Conservation (phyloP, 495 filamentous ascomycete genomes). For the Aspergillus diversus region DNA sequence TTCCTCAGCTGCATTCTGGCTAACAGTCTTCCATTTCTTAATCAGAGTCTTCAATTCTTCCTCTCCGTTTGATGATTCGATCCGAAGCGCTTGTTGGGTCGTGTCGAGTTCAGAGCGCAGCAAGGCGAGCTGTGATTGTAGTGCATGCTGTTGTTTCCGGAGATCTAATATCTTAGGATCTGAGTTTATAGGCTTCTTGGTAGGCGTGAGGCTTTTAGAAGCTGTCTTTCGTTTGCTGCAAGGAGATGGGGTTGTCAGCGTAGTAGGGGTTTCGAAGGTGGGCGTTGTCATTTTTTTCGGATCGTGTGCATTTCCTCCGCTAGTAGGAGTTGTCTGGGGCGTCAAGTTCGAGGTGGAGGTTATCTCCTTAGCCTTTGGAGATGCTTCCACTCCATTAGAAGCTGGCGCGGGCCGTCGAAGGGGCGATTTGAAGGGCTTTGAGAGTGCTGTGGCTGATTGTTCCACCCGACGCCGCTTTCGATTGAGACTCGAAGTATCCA, state of each 20-base stretch:
- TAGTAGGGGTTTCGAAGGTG: background rate
- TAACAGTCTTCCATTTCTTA: slow-evolving; percentile 50
- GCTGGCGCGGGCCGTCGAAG: slow-evolving; percentile 43
- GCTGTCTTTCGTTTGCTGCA: slow-evolving; percentile 21
- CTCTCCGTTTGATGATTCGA: slow-evolving; percentile 51
- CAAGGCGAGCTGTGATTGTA: slow-evolving; percentile 38
- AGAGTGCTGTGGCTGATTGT: slow-evolving; percentile 51
- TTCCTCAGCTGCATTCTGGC: slow-evolving; percentile 56
- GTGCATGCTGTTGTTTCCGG: slow-evolving; percentile 26
- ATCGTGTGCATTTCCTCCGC: background rate
- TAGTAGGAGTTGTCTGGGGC: background rate
- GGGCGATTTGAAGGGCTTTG: slow-evolving; percentile 72
- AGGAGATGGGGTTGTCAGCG: slow-evolving; percentile 8
- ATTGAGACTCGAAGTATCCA: slow-evolving; percentile 26
- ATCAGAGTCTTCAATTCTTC: slow-evolving; percentile 53
- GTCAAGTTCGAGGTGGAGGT: slow-evolving; percentile 10
- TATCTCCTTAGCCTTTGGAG: slow-evolving; percentile 14
- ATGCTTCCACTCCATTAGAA: slow-evolving; percentile 15
- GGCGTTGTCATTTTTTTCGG: background rate
- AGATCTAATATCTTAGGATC: slow-evolving; percentile 27
- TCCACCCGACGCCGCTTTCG: slow-evolving; percentile 63
- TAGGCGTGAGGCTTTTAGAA: slow-evolving; percentile 9
- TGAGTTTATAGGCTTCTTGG: slow-evolving; percentile 16
- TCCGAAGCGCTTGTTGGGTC: slow-evolving; percentile 51
- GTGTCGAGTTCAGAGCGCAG: slow-evolving; percentile 49